Conservation (phyloP, 495 filamentous ascomycete genomes). For the Penicillium waksmanii region DNA sequence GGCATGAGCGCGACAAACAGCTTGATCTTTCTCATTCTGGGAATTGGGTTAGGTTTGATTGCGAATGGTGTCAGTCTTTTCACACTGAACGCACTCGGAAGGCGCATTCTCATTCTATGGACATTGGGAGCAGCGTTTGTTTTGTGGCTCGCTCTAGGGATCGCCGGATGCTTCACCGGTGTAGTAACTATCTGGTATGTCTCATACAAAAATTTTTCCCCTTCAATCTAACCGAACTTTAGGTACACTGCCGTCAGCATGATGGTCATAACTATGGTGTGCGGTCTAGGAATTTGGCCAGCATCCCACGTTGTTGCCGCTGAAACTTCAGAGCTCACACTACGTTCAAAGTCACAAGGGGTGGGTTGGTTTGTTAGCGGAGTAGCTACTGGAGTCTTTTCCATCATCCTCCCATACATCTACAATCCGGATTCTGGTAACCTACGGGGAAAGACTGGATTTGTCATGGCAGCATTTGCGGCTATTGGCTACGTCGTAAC, state of each 20-base stretch:
- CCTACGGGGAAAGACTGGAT: slow-evolving; percentile 37
- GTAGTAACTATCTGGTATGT: slow-evolving; percentile 36
- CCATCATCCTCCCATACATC: slow-evolving; percentile 38
- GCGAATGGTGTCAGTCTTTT: slow-evolving; percentile 36
- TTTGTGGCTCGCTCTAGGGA: slow-evolving; percentile 38
- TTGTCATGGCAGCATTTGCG: slow-evolving; percentile 36
- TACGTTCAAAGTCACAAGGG: slow-evolving; percentile 40
- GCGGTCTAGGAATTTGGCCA: slow-evolving; percentile 38
- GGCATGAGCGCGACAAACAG: slow-evolving; percentile 36
- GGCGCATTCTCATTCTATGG: slow-evolving; percentile 25
- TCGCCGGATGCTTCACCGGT: slow-evolving; percentile 36
- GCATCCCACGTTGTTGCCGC: slow-evolving; percentile 39
- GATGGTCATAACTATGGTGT: slow-evolving; percentile 31
- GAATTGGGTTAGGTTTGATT: slow-evolving; percentile 34
- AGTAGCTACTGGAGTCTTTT: slow-evolving; percentile 29
- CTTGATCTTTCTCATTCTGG: slow-evolving; percentile 37
- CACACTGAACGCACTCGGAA: slow-evolving; percentile 32
- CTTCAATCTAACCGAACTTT: background rate
- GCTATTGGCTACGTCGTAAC: slow-evolving; percentile 19
- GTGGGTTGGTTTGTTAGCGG: slow-evolving; percentile 39
- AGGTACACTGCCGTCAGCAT: slow-evolving; percentile 39
- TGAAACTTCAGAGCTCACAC: slow-evolving; percentile 37
- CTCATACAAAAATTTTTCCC: too few species aligned
- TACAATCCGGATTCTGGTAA: slow-evolving; percentile 39
- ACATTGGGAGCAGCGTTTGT: slow-evolving; percentile 23